Evolutionary conservation across 768 basidiomycete species (phyloP), one percentile per base, ranked within the genome.

Genomic region (Neoboletus magnificus): DNA sequence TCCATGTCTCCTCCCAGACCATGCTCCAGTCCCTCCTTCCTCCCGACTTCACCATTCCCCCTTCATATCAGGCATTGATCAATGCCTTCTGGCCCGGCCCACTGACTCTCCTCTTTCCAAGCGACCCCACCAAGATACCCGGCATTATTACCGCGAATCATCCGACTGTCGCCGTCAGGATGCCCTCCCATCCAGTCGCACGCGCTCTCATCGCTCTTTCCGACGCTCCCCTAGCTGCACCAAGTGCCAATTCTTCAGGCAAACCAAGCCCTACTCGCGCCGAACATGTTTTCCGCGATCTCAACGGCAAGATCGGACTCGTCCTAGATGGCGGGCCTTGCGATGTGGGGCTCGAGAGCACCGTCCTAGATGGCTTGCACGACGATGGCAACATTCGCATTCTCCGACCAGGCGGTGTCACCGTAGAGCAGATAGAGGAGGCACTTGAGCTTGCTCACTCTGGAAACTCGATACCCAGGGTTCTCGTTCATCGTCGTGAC

Each of bases 311-410:
- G 65, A 76, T 95, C 23, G 75, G 74, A 16, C 71, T 93, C 40
- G 89, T 99, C 41, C 74, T 99, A 7, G 96, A 98, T 64, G 97
- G 96, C n/a, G 96, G 95, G 0, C 66, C 84, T 3, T 97, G 95
- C 66, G 81, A 82, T 2, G 88, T 98, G 8, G 97, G 97, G 1
- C 70, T 99, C 56, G 97, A 99, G 74, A 95, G 93, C 68, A 98
- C 97, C 0, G 97, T 99, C 10, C 81, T 98, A 5, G 93, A 97
- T 70, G 96, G 91, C 9, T 73, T 97, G 35, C 80, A 86, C 25
- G 74, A 76, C 39, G 87, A 90, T 66, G 90, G 90, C 6, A 76
- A 81, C 41, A 71, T 98, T 37, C 85, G 94, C 50, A 78, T 99
- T 7, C 74, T 99, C 29, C 77, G 97, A 51, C 95, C 95, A 0